A percentile compares a stretch with the other conserved stretches of the same genome.
These are phyloP conservation scores for Globisporangium camurandrum DNA, from an alignment of 352 stramenopile genomes.

Conservation along the genomic window DNA sequence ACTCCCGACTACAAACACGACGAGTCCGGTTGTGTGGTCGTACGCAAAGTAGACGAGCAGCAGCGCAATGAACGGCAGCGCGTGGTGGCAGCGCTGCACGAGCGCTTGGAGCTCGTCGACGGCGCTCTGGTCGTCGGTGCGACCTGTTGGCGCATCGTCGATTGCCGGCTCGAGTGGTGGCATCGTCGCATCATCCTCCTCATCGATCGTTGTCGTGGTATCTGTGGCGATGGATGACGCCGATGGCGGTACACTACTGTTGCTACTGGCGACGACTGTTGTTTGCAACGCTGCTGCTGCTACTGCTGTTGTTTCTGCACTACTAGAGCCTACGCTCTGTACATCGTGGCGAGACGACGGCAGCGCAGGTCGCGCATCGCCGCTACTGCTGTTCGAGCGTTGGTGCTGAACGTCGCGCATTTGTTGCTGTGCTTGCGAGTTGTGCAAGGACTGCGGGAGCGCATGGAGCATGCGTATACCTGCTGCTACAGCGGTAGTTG, in stretches of 20 bases:
- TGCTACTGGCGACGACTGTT: not conserved
- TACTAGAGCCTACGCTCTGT: not conserved
- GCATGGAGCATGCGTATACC: not conserved
- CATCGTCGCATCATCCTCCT: not conserved
- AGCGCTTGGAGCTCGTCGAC: constrained; percentile 58
- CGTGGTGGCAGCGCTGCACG: constrained; percentile 63
- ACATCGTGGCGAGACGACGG: no score
- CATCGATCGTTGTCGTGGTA: no score
- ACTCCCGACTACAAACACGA: constrained; percentile 57
- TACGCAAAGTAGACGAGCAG: constrained; percentile 77
- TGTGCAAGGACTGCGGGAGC: constrained; percentile 20
- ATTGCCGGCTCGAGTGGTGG: constrained; percentile 1
- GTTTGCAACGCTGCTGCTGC: no score
- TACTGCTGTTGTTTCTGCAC: not conserved
- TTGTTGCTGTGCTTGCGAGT: constrained; percentile 5
- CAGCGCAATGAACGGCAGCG: constrained; percentile 60
- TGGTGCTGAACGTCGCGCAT: constrained; percentile 3
- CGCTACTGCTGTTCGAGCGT: not conserved
- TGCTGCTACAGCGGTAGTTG: not conserved
- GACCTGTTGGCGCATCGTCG: constrained; percentile 3
- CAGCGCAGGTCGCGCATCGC: not conserved
- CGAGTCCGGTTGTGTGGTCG: constrained; percentile 61
- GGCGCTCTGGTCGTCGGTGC: constrained; percentile 37
- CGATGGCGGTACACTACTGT: not conserved
- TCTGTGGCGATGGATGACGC: no score